A percentile compares a stretch with the other conserved stretches of the same genome.
Conservation (phyloP, 139 green algal genomes). For the Micromonas pusilla region DNA sequence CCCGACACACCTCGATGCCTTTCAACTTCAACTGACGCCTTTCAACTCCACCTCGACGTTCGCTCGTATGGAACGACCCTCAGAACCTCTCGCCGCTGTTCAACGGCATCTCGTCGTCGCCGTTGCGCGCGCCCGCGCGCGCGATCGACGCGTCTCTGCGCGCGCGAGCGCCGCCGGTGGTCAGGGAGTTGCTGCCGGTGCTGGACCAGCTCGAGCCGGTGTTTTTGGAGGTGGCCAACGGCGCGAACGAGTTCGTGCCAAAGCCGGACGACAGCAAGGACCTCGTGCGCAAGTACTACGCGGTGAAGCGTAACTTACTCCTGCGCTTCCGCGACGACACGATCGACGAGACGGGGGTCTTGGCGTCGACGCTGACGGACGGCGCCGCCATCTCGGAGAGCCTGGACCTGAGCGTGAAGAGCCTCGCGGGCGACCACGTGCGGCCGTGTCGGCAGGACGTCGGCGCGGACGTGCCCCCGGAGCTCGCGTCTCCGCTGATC, state of each 20-base stretch:
- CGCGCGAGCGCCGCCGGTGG: conserved; percentile 48
- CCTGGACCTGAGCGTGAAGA: conserved; percentile 67
- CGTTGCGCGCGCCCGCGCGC: not conserved
- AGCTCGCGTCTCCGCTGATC: not conserved
- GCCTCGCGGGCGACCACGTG: conserved; percentile 71
- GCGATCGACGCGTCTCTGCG: conserved; percentile 34
- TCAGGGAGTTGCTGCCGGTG: conserved; percentile 70
- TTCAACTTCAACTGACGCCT: no score
- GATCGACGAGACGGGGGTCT: conserved; percentile 74
- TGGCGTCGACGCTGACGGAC: not conserved
- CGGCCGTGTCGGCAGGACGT: conserved; percentile 62
- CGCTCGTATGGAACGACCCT: no score
- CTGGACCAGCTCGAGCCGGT: conserved; percentile 84
- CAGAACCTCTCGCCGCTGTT: no score
- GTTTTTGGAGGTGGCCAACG: conserved; percentile 69
- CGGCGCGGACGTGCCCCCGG: not conserved
- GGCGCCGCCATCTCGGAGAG: not conserved
- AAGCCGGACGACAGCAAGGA: conserved; percentile 57
- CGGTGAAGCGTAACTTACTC: conserved; percentile 73
- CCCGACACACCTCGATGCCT: no score
- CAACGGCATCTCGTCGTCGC: no score
- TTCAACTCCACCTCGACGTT: no score
- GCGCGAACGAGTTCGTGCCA: conserved; percentile 71
- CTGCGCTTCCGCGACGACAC: conserved; percentile 77
- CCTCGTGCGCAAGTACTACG: conserved; percentile 49